Evolutionary conservation across 2,329 filamentous ascomycete species (phyloP).

Genomic region (Tolypocladium amazonense): DNA sequence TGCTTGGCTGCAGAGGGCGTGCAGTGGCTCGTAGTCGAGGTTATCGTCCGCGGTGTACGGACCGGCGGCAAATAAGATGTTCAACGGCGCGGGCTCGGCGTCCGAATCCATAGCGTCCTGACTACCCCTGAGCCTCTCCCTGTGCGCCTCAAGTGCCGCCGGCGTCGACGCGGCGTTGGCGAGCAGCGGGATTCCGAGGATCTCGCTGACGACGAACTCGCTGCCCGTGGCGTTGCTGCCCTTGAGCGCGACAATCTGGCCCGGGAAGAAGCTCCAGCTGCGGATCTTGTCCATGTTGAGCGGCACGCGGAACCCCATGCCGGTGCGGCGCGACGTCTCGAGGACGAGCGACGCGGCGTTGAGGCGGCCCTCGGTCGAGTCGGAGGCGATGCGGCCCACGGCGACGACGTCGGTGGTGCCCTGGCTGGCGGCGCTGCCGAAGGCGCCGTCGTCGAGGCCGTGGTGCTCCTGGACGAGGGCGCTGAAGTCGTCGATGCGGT

Average conservation of each 20-base stretch:
- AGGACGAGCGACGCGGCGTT: conserved; percentile 79
- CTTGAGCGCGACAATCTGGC: conserved; percentile 79
- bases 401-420: conserved; percentile 81
- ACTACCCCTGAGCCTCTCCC: conserved; percentile 55
- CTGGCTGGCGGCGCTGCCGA: conserved; percentile 79
- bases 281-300: conserved; percentile 61
- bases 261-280: conserved; percentile 79
- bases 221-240: conserved; percentile 82
- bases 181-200: conserved; percentile 65
- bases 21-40: conserved; percentile 78
- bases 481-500: conserved; percentile 85
- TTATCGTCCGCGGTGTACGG: conserved; percentile 92
- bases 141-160: conserved; percentile 54
- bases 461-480: conserved; percentile 64
- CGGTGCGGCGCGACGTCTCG: conserved; percentile 76
- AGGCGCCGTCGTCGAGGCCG: conserved; percentile 64
- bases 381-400: conserved; percentile 83
- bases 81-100: conserved; percentile 52
- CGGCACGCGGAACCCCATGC: conserved; percentile 71
- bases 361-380: conserved; percentile 74
- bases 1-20: conserved; percentile 69
- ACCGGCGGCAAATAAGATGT: conserved; percentile 67
- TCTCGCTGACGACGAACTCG: conserved; percentile 69
- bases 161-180: conserved; percentile 62
- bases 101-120: conserved; percentile 50